These are phyloP conservation scores for Lactarius tabidus DNA, from an alignment of 768 basidiomycete genomes.

Conservation along the genomic window DNA sequence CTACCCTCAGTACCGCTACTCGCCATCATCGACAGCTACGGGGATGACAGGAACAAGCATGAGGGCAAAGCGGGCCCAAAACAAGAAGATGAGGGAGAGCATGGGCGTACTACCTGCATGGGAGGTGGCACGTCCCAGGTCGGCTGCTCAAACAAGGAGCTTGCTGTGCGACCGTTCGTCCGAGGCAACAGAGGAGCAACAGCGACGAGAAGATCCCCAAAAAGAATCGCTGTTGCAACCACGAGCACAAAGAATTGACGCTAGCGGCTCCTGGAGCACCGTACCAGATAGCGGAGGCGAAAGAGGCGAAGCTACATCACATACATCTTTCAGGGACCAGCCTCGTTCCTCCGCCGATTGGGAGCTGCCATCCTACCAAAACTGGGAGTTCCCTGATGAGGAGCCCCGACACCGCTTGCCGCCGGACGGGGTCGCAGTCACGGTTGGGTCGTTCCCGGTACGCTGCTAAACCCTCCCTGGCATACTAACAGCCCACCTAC, in stretches of 20 bases:
- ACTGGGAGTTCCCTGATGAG: conserved; percentile 1
- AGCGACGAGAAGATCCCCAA: not conserved
- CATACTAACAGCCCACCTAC: not conserved
- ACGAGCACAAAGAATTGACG: not conserved
- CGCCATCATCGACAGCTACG: conserved; percentile 9
- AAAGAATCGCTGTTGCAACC: not conserved
- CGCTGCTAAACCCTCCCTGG: not conserved
- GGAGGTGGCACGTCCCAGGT: not conserved
- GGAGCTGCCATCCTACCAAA: not conserved
- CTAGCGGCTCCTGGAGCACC: not conserved
- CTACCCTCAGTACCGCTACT: conserved; percentile 35
- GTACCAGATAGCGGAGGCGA: not conserved
- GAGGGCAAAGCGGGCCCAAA: conserved; percentile 10
- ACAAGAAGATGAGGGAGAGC: conserved; percentile 10
- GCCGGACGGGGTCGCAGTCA: not conserved
- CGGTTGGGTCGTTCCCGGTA: not conserved
- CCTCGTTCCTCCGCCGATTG: not conserved
- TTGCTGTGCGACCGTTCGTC: not conserved
- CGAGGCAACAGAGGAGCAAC: not conserved
- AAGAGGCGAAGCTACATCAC: not conserved
- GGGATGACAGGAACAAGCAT: not conserved
- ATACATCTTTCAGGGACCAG: not conserved
- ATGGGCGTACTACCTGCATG: conserved; percentile 16
- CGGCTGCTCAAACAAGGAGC: not conserved
- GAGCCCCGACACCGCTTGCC: not conserved